phyloP scores from a whole-genome alignment of 176 grass and related monocot species.

The Olyra latifolia region DNA sequence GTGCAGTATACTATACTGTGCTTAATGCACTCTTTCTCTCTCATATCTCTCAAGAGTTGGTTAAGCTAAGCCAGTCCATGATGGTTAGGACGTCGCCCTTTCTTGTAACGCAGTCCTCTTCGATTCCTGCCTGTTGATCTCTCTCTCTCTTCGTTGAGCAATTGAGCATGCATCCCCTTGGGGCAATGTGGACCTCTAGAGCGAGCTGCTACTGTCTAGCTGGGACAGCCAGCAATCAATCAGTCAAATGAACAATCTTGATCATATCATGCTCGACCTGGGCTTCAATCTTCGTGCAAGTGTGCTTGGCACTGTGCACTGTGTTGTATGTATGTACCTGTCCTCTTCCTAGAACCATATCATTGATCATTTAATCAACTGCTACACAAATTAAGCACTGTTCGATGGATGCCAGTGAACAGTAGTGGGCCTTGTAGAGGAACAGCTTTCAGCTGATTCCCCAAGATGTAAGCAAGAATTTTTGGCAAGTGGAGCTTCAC shows the following conservation, averaged over 20 bases:
- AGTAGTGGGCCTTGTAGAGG: slow-evolving; percentile 11
- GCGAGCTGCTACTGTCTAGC: neutral
- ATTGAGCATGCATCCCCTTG: neutral
- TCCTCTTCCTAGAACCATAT: neutral
- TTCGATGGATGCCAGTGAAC: neutral
- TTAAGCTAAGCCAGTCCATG: slow-evolving; percentile 56
- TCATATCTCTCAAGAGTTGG: slow-evolving; percentile 34
- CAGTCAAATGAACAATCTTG: neutral
- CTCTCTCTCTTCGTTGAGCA: neutral
- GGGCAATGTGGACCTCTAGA: neutral
- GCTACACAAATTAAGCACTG: neutral
- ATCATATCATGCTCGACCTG: neutral
- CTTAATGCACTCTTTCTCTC: slow-evolving; percentile 22
- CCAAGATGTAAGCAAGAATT: slow-evolving; percentile 35
- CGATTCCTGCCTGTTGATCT: slow-evolving; percentile 20
- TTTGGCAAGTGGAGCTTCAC: slow-evolving; percentile 33
- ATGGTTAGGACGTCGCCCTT: slow-evolving; percentile 65
- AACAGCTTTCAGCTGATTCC: slow-evolving; percentile 21
- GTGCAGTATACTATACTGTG: slow-evolving; percentile 16
- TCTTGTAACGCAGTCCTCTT: slow-evolving; percentile 40
- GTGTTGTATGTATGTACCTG: neutral
- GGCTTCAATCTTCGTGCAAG: neutral
- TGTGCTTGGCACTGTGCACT: neutral
- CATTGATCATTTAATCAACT: neutral
- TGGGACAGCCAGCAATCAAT: neutral